Conservation (phyloP, 768 basidiomycete species). For the Hypholoma sublateritium region DNA sequence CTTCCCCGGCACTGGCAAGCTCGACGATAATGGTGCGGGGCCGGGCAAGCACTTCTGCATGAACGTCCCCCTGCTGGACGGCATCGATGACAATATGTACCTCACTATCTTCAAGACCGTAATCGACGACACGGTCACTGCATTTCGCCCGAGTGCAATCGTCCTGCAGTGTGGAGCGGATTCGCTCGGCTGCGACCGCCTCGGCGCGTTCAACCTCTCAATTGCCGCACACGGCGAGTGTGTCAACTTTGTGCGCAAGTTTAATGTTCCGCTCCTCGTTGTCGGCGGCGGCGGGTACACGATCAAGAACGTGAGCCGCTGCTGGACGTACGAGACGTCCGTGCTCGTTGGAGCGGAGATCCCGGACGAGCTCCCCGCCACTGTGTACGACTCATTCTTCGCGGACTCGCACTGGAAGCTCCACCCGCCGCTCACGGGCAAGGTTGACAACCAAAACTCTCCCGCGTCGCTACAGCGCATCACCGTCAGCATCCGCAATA, state of each 20-base stretch:
- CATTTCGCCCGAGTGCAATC: conserved; percentile 86
- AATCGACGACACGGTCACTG: conserved; percentile 88
- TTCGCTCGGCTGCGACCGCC: conserved; percentile 89
- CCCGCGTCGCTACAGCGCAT: conserved; percentile 82
- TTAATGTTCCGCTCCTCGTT: conserved; percentile 86
- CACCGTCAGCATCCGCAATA: conserved; percentile 80
- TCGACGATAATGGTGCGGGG: conserved; percentile 89
- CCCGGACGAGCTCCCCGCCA: conserved; percentile 84
- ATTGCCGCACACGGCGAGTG: conserved; percentile 99
- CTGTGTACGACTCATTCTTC: conserved; percentile 93
- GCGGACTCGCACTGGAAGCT: conserved; percentile 89
- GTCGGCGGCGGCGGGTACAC: conserved; percentile 97
- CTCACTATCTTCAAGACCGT: conserved; percentile 93
- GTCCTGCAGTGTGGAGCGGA: conserved; percentile 98
- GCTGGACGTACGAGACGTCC: conserved; percentile 98
- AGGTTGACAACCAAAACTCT: conserved; percentile 92
- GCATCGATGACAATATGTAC: conserved; percentile 97
- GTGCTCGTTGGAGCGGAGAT: conserved; percentile 83
- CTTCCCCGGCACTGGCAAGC: conserved; percentile 96
- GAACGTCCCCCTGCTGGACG: conserved; percentile 94
- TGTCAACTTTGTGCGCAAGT: conserved; percentile 93
- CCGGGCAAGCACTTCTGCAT: conserved; percentile 92
- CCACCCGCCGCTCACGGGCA: conserved; percentile 88
- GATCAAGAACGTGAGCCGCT: conserved; percentile 95
- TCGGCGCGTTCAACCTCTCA: conserved; percentile 96